Conservation (phyloP, 805 yeast genomes). For the Candida coleopterorum region DNA sequence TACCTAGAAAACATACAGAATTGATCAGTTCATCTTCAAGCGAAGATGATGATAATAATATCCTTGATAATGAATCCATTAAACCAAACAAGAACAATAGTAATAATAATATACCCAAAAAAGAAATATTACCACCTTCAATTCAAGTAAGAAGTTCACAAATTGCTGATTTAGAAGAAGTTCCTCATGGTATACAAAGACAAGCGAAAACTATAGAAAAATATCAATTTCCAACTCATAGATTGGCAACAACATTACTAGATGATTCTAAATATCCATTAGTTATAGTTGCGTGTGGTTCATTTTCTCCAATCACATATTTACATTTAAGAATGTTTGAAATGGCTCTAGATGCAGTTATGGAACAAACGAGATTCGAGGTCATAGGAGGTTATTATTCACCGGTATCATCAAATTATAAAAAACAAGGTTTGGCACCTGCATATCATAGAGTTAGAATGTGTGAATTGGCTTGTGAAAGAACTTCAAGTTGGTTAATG, state of each 20-base stretch:
- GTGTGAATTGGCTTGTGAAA: slow-evolving; percentile 97
- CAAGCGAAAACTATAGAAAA: slow-evolving; percentile 70
- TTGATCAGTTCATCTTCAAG: slow-evolving; percentile 40
- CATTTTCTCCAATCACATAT: slow-evolving; percentile 93
- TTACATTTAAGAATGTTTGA: slow-evolving; percentile 96
- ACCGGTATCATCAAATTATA: slow-evolving; percentile 90
- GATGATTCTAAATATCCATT: slow-evolving; percentile 82
- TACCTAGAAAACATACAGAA: slow-evolving; percentile 56
- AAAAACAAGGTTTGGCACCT: slow-evolving; percentile 88
- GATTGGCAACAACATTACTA: slow-evolving; percentile 63
- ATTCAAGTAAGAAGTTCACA: slow-evolving; percentile 51
- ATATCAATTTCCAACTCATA: slow-evolving; percentile 83
- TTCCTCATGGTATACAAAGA: slow-evolving; percentile 88
- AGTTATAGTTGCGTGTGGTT: slow-evolving; percentile 96
- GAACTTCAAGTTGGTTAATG: slow-evolving; percentile 97
- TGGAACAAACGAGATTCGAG: slow-evolving; percentile 90
- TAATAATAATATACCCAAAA: background rate
- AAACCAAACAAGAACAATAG: background rate
- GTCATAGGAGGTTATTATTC: slow-evolving; percentile 95
- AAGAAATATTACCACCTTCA: slow-evolving; percentile 31
- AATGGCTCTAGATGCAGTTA: slow-evolving; percentile 92
- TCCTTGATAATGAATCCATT: slow-evolving; percentile 12
- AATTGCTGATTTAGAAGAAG: slow-evolving; percentile 93
- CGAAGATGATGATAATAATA: slow-evolving; percentile 37
- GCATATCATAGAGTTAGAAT: slow-evolving; percentile 88